These are phyloP conservation scores for Juncus effusus DNA, from an alignment of 176 grass and related monocot species.

Conservation along the genomic window DNA sequence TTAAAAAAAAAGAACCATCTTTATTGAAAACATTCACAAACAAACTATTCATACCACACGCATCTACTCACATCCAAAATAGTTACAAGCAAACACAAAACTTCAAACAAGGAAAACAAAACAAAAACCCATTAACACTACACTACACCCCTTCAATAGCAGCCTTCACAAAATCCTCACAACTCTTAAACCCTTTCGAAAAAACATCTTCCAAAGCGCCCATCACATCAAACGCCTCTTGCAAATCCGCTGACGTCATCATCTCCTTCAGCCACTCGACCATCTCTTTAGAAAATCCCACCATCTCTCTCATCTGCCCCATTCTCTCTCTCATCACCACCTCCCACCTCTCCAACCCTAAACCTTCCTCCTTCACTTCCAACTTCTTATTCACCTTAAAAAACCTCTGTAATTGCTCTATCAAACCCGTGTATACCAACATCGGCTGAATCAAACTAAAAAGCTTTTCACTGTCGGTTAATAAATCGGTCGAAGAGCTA, in stretches of 20 bases:
- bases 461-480: conserved; percentile 44
- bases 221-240: conserved; percentile 92
- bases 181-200: conserved; percentile 47
- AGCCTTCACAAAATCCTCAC: conserved; percentile 70
- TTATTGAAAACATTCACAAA: too few relatives aligned
- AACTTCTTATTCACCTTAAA: conserved; percentile 63
- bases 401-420: conserved; percentile 83
- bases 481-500: conserved; percentile 47
- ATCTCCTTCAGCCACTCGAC: conserved; percentile 87
- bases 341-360: conserved; percentile 57
- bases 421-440: conserved; percentile 85
- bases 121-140: too few relatives aligned
- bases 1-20: too few relatives aligned
- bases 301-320: conserved; percentile 80
- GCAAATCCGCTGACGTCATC: conserved; percentile 62
- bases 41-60: too few relatives aligned
- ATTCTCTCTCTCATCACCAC: conserved; percentile 84
- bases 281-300: conserved; percentile 63
- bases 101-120: too few relatives aligned
- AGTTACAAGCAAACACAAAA: too few relatives aligned
- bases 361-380: conserved; percentile 15
- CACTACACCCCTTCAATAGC: conserved; percentile 28
- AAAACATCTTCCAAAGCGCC: conserved; percentile 55
- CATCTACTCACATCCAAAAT: too few relatives aligned
- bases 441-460: conserved; percentile 72